Evolutionary conservation across 1,284 basidiomycete genomes (phyloP).

Genomic region (Singerocomus rubriflavus): DNA sequence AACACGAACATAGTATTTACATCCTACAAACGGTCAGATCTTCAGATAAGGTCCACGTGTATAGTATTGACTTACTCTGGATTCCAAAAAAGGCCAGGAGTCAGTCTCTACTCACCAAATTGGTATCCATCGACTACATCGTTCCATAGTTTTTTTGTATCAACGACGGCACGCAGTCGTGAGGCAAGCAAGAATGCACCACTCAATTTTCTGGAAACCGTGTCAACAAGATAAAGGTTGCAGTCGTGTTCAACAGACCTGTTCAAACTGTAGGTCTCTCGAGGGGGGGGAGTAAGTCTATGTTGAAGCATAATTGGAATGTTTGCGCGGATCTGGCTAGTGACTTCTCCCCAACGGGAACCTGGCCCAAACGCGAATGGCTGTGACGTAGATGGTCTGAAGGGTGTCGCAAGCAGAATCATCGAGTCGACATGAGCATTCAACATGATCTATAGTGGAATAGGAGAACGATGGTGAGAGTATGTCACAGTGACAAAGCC

Average conservation of each 20-base stretch:
- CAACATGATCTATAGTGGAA: constrained; percentile 67
- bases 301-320: constrained; percentile 93
- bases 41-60: background rate
- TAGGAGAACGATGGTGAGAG: background rate
- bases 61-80: constrained; percentile 5
- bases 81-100: background rate
- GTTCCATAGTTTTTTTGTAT: constrained; percentile 73
- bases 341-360: constrained; percentile 66
- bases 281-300: constrained; percentile 88
- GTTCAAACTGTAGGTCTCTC: constrained; percentile 94
- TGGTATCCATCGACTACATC: constrained; percentile 43
- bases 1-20: background rate
- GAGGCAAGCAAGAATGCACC: constrained; percentile 93
- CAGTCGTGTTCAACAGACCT: constrained; percentile 41
- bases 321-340: constrained; percentile 68
- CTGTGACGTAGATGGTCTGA: constrained; percentile 58
- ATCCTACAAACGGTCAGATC: background rate
- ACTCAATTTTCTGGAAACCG: constrained; percentile 69
- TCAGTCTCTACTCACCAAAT: constrained; percentile 10
- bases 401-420: constrained; percentile 79
- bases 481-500: background rate
- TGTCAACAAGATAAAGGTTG: background rate
- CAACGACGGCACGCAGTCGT: constrained; percentile 72
- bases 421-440: constrained; percentile 87
- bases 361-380: constrained; percentile 72